phyloP scores from a whole-genome alignment of 1,284 basidiomycete genomes.

The Ceratobasidium sp. region DNA sequence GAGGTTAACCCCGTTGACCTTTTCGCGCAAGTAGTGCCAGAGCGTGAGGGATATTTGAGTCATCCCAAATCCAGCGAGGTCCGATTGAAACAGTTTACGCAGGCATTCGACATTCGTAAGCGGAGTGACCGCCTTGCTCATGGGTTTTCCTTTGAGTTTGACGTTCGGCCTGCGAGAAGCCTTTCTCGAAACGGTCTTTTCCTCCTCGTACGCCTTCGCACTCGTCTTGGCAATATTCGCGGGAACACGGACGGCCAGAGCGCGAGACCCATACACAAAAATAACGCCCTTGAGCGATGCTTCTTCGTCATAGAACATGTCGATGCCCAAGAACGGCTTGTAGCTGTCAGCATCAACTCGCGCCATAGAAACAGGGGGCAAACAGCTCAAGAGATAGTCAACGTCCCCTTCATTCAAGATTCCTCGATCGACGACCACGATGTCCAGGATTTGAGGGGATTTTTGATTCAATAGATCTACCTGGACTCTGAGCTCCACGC shows the following conservation, averaged over 20 bases:
- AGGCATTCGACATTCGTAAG: neutral
- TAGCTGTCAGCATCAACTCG: constrained; percentile 3
- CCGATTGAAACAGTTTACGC: constrained; percentile 9
- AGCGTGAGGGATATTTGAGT: constrained; percentile 28
- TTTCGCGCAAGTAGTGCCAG: constrained; percentile 30
- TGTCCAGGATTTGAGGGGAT: neutral
- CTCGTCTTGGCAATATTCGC: constrained; percentile 7
- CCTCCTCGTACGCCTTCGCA: constrained; percentile 19
- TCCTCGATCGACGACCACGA: constrained; percentile 11
- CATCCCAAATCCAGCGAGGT: constrained; percentile 31
- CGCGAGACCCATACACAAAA: constrained; percentile 15
- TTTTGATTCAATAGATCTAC: constrained; percentile 7
- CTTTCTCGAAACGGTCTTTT: neutral
- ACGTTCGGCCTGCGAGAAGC: neutral
- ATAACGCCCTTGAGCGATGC: constrained; percentile 11
- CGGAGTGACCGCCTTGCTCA: neutral
- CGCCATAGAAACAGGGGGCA: neutral
- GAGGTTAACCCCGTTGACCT: constrained; percentile 26
- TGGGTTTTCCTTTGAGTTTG: constrained; percentile 22
- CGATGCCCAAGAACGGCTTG: constrained; percentile 13
- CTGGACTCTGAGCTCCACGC: neutral
- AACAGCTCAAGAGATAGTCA: neutral
- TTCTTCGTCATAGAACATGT: constrained; percentile 30
- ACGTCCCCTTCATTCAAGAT: constrained; percentile 20
- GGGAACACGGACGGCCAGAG: constrained; percentile 15